A percentile compares a stretch with the other conserved stretches of the same genome.
Conservation (phyloP, 2,329 filamentous ascomycete genomes). For the Monilinia fructigena region DNA sequence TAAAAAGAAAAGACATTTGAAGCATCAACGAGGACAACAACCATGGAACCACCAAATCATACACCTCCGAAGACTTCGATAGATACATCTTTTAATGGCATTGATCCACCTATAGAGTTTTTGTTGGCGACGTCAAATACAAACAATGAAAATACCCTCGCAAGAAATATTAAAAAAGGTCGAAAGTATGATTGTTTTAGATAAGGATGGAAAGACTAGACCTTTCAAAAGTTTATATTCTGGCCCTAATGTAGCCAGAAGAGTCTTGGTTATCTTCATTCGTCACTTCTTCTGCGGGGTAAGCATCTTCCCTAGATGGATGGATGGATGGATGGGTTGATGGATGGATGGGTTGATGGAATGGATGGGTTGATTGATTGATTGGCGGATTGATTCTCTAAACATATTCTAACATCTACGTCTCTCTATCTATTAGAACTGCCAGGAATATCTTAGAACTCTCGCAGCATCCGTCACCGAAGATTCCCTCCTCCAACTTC, state of each 20-base stretch:
- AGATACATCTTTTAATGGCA: conserved; percentile 24
- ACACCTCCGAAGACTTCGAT: conserved; percentile 23
- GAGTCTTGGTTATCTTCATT: conserved; percentile 42
- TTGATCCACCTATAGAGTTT: conserved; percentile 51
- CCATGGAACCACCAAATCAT: conserved; percentile 4
- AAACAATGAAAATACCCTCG: conserved; percentile 55
- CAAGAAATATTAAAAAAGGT: conserved; percentile 50
- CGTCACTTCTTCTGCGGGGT: conserved; percentile 44
- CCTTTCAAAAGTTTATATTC: conserved; percentile 41
- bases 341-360: no score
- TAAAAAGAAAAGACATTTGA: neutral
- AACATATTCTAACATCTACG: neutral
- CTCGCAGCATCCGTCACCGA: conserved; percentile 37
- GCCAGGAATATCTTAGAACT: conserved; percentile 41
- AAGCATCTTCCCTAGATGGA: conserved; percentile 25
- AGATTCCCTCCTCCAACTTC: conserved; percentile 37
- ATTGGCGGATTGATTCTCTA: no score
- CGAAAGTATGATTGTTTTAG: conserved; percentile 42
- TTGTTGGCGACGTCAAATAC: conserved; percentile 55
- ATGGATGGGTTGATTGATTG: no score
- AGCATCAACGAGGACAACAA: neutral
- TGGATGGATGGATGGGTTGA: neutral
- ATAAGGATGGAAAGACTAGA: conserved; percentile 37
- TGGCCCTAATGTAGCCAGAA: conserved; percentile 38
- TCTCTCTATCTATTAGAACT: conserved; percentile 34